Conservation (phyloP, 768 basidiomycete genomes). For the Terana coerulea region DNA sequence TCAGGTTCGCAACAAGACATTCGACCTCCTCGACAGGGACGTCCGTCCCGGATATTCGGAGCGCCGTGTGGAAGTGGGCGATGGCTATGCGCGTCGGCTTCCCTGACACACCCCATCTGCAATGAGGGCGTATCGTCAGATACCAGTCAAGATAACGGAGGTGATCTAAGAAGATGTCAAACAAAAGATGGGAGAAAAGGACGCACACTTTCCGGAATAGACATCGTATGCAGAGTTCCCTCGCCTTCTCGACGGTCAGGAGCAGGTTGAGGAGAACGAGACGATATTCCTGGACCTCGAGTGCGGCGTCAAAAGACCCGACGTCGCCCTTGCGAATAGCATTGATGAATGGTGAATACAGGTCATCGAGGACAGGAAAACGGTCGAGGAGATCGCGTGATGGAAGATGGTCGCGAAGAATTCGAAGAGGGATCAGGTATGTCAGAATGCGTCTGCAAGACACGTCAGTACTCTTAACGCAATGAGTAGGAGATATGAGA, state of each 20-base stretch:
- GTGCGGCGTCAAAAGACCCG: conserved; percentile 71
- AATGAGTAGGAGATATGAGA: not conserved
- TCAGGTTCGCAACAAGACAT: conserved; percentile 93
- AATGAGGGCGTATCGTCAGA: not conserved
- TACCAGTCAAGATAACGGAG: not conserved
- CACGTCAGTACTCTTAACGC: too few relatives aligned
- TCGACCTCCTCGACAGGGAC: conserved; percentile 82
- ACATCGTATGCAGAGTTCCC: conserved; percentile 82
- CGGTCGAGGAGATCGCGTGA: conserved; percentile 63
- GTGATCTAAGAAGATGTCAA: too few relatives aligned
- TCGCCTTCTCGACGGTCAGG: conserved; percentile 81
- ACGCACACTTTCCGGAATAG: conserved; percentile 77
- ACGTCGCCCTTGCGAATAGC: conserved; percentile 81
- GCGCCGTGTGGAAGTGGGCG: conserved; percentile 72
- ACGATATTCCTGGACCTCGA: conserved; percentile 65
- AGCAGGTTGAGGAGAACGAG: conserved; percentile 86
- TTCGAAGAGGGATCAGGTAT: conserved; percentile 85
- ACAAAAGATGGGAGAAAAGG: too few relatives aligned
- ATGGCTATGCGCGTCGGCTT: conserved; percentile 79
- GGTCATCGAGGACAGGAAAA: conserved; percentile 66
- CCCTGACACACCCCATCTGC: conserved; percentile 75
- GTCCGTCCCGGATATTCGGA: conserved; percentile 66
- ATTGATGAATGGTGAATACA: conserved; percentile 77
- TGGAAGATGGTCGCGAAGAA: conserved; percentile 85
- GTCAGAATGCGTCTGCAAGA: conserved; percentile 76